phyloP scores from a whole-genome alignment of 1,284 basidiomycete species.

The Tetrapyrgos nigripes region DNA sequence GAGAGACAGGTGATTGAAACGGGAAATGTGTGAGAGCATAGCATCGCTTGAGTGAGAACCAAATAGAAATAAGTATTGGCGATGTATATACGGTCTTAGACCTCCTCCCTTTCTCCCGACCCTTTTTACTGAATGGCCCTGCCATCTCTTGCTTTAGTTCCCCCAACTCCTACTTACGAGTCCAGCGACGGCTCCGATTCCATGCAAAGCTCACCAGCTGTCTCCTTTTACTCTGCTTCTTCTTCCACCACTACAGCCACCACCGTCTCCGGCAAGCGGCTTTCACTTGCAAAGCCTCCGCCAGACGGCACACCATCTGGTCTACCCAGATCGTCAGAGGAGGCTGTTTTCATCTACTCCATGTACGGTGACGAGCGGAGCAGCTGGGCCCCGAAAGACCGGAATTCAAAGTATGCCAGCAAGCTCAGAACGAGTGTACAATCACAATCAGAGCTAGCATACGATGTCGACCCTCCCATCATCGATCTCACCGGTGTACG shows the following conservation, averaged over 20 bases:
- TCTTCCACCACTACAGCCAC: constrained; percentile 13
- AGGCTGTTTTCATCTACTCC: constrained; percentile 79
- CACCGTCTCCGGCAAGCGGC: background rate
- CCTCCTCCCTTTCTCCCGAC: background rate
- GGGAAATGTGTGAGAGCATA: background rate
- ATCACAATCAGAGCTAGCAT: constrained; percentile 14
- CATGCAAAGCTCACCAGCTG: constrained; percentile 9
- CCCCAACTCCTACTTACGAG: constrained; percentile 10
- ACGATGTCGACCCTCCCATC: constrained; percentile 11
- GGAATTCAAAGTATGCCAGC: constrained; percentile 42
- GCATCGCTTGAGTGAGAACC: background rate
- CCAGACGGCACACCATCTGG: background rate
- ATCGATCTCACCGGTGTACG: constrained; percentile 13
- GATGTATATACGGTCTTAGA: background rate
- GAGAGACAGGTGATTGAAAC: background rate
- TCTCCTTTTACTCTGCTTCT: constrained; percentile 12
- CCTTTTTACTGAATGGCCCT: background rate
- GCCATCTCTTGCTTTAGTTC: constrained; percentile 13
- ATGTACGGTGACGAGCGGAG: constrained; percentile 68
- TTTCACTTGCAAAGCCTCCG: constrained; percentile 6
- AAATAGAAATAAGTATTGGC: background rate
- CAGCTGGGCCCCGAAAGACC: constrained; percentile 44
- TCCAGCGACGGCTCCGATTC: constrained; percentile 9
- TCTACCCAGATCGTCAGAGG: constrained; percentile 41
- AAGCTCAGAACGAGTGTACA: constrained; percentile 25